phyloP scores from a whole-genome alignment of 73 alveolate species.

The Strombidium stylifer region DNA sequence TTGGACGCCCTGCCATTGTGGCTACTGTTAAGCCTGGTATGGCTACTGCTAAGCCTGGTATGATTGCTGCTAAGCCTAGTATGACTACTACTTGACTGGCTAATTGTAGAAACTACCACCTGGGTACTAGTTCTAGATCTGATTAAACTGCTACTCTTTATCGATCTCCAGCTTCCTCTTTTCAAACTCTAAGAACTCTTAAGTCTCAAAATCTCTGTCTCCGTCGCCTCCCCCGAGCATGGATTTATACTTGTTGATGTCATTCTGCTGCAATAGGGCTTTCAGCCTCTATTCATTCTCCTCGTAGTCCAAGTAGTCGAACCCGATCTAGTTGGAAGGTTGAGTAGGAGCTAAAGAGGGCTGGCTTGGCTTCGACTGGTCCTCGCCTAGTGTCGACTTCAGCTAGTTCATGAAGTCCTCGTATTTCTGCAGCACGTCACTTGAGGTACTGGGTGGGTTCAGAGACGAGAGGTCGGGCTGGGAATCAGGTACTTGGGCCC shows the following conservation, averaged over 20 bases:
- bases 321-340: background rate
- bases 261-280: slow-evolving; percentile 12
- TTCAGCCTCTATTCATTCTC: slow-evolving; percentile 24
- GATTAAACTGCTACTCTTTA: background rate
- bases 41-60: background rate
- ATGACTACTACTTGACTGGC: background rate
- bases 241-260: slow-evolving; percentile 3
- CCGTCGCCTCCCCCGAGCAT: background rate
- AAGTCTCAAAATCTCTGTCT: background rate
- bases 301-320: slow-evolving; percentile 29
- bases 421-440: too few relatives aligned
- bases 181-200: background rate
- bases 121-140: slow-evolving; percentile 1
- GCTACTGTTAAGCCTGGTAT: background rate
- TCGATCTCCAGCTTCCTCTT: background rate
- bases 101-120: slow-evolving; percentile 24
- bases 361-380: background rate
- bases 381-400: background rate
- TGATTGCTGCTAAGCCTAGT: background rate
- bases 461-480: too few relatives aligned
- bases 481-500: background rate
- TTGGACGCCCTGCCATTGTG: too few relatives aligned
- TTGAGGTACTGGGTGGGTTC: too few relatives aligned
- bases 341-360: background rate
- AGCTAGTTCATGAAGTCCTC: too few relatives aligned